Conservation (phyloP, 1,139 yeast genomes). For the Yamadazyma membranifaciens region DNA sequence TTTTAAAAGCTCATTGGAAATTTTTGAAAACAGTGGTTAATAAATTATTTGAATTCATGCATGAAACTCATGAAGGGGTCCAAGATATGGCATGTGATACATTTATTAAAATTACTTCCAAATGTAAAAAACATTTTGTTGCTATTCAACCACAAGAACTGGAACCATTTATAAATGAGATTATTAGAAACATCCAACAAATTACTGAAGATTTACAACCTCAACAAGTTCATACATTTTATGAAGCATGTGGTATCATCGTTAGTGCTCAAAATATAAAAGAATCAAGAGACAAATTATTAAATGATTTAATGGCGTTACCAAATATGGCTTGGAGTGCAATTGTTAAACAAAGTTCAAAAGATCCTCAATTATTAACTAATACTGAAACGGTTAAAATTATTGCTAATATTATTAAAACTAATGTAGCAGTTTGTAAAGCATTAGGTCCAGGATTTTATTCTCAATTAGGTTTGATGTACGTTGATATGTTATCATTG, state of each 20-base stretch:
- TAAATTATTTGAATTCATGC: slow-evolving; percentile 97
- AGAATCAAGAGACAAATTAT: slow-evolving; percentile 67
- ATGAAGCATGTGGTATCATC: slow-evolving; percentile 96
- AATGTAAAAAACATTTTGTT: slow-evolving; percentile 94
- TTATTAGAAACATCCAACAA: slow-evolving; percentile 74
- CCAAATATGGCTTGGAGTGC: slow-evolving; percentile 96
- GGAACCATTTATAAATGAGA: slow-evolving; percentile 93
- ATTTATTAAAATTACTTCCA: slow-evolving; percentile 88
- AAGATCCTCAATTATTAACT: slow-evolving; percentile 78
- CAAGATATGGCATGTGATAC: slow-evolving; percentile 99
- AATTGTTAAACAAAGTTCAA: slow-evolving; percentile 83
- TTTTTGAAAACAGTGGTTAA: slow-evolving; percentile 93
- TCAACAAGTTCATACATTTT: slow-evolving; percentile 96
- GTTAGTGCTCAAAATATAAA: slow-evolving; percentile 73
- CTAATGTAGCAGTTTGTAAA: slow-evolving; percentile 91
- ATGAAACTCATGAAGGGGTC: slow-evolving; percentile 98
- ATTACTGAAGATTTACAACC: slow-evolving; percentile 94
- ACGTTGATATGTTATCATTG: slow-evolving; percentile 84
- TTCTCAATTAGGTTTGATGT: slow-evolving; percentile 83
- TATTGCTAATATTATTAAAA: slow-evolving; percentile 88
- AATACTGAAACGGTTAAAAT: slow-evolving; percentile 89
- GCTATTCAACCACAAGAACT: slow-evolving; percentile 80
- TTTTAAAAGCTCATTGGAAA: slow-evolving; percentile 97
- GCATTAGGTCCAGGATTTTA: slow-evolving; percentile 92
- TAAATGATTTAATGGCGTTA: slow-evolving; percentile 78